Evolutionary conservation across 192 early-diverging fungal genomes (phyloP), one percentile per base, ranked within the genome.

Genomic region (Backusella sp.): DNA sequence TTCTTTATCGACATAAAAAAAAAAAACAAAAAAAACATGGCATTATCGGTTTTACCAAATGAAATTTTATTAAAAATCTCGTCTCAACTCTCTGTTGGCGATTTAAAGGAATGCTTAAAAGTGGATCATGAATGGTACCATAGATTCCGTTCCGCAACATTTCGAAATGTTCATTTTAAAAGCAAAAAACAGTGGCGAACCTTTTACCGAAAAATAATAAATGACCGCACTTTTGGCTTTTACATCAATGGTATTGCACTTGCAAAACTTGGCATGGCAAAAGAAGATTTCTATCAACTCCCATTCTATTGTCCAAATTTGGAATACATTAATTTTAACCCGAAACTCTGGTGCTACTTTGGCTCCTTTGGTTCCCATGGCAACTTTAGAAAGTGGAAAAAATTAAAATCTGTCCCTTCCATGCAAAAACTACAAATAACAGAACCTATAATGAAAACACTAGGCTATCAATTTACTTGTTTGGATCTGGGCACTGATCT

Each of bases 1-100:
- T 69, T 39, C 36, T 39, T 11, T 41, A 34, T 41, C 4, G 37
- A n/a, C n/a, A 67, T n/a, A 21, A 67, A 39, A 19, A 67, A 19
- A 67, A 17, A 66, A 21, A 21, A 67, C 11, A 19, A 67, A 19
- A 67, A 17, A 66, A 21, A 68, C 26, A 69, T 69, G 68, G 8
- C 68, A 23, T 37, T 69, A 14, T 35, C 34, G 26, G 12, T 0
- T 69, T 39, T 69, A 69, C 68, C 68, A 41, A 69, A 69, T 69
- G 68, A 69, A 69, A 69, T 69, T 7, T 23, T 69, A 35, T 69
- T 36, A 39, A 35, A 69, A 69, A 14, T 69, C 19, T 69, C 34
- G 19, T 35, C 15, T n/a, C 68, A 39, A 7, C 34, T 69, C n/a
- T 69, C 35, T 26, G n/a, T 36, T n/a, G 14, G n/a, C 6, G 70